Evolutionary conservation across 805 yeast species (phyloP).

Genomic region (Candida taoyuanica): DNA sequence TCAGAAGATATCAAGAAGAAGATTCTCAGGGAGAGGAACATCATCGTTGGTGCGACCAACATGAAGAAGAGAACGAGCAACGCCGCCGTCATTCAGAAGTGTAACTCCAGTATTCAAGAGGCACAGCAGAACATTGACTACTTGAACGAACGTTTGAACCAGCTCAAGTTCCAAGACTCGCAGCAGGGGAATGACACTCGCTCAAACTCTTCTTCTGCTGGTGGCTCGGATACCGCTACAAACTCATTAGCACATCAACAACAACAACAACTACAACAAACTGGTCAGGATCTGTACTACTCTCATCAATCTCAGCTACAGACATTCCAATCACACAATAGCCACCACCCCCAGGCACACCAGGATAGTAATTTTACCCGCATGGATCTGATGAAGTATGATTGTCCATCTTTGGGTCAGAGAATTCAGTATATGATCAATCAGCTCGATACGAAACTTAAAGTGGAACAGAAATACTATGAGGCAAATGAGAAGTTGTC

Average conservation of each 20-base stretch:
- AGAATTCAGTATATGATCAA: constrained; percentile 94
- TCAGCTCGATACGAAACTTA: constrained; percentile 87
- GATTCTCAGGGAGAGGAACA: constrained; percentile 83
- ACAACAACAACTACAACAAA: constrained; percentile 28
- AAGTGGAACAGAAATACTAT: constrained; percentile 89
- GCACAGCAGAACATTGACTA: constrained; percentile 90
- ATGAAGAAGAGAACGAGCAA: constrained; percentile 76
- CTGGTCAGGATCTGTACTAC: neutral
- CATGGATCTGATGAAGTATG: constrained; percentile 82
- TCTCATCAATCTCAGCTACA: neutral
- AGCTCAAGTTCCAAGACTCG: constrained; percentile 36
- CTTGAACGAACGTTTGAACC: constrained; percentile 69
- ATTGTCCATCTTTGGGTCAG: constrained; percentile 92
- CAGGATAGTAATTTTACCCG: constrained; percentile 47
- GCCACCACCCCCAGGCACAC: no score
- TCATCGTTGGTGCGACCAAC: constrained; percentile 82
- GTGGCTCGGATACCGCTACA: neutral
- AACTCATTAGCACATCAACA: neutral
- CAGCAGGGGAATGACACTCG: constrained; percentile 2
- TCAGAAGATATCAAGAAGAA: constrained; percentile 71
- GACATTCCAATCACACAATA: no score
- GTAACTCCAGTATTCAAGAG: constrained; percentile 86
- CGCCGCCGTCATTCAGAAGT: constrained; percentile 79
- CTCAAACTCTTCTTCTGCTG: constrained; percentile 7
- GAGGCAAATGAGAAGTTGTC: constrained; percentile 89